phyloP scores from a whole-genome alignment of 2,329 filamentous ascomycete species.

The Sclerotinia subarctica region DNA sequence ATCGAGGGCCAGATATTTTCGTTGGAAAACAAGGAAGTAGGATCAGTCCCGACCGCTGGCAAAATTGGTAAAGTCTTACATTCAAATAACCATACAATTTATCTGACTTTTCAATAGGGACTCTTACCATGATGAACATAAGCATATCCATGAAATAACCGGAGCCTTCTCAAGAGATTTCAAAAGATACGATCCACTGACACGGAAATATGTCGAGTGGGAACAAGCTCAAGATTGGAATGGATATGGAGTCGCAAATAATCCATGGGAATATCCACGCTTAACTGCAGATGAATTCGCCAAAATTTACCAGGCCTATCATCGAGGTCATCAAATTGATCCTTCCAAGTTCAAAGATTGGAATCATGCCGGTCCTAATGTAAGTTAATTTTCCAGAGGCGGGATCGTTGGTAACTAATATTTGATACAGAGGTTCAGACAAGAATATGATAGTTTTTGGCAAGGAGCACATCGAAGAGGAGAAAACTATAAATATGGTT shows the following conservation, averaged over 20 bases:
- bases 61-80: constrained; percentile 33
- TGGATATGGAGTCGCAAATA: constrained; percentile 19
- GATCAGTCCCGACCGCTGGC: constrained; percentile 33
- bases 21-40: constrained; percentile 31
- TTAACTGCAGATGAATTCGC: constrained; percentile 30
- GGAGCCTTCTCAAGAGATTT: constrained; percentile 23
- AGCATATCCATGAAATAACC: constrained; percentile 17
- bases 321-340: constrained; percentile 19
- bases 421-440: constrained; percentile 29
- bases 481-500: constrained; percentile 24
- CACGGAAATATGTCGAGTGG: constrained; percentile 34
- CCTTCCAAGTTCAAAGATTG: constrained; percentile 31
- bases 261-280: constrained; percentile 27
- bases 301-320: constrained; percentile 23
- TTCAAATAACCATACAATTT: too few species aligned
- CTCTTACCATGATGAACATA: constrained; percentile 29
- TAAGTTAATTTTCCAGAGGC: background rate
- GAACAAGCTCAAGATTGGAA: constrained; percentile 26
- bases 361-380: constrained; percentile 33
- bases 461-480: constrained; percentile 33
- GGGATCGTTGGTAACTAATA: constrained; percentile 1
- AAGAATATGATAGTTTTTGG: constrained; percentile 35
- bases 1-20: constrained; percentile 44
- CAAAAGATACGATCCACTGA: constrained; percentile 34
- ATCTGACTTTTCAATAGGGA: constrained; percentile 31